phyloP scores from a whole-genome alignment of 139 green algal genomes.

The Chlorella sp. region DNA sequence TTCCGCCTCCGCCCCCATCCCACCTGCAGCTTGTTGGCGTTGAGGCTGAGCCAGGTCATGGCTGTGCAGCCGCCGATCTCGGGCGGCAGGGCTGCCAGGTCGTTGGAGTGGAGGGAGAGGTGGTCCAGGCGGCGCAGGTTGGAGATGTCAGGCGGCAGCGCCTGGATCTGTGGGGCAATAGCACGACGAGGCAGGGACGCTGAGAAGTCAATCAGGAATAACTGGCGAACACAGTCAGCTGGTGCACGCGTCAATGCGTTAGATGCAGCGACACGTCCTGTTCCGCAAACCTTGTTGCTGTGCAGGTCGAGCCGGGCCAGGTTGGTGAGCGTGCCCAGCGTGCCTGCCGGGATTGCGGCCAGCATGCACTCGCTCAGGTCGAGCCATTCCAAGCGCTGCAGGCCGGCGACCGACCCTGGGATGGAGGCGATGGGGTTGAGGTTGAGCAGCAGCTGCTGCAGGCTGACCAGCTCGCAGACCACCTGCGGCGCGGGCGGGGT shows the following conservation, averaged over 20 bases:
- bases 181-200: no score
- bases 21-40: constrained; percentile 36
- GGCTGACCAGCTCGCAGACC: constrained; percentile 5
- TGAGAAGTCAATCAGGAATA: no score
- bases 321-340: constrained; percentile 25
- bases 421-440: constrained; percentile 24
- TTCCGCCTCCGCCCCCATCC: no score
- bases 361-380: constrained; percentile 40
- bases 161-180: no score
- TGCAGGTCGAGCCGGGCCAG: constrained; percentile 37
- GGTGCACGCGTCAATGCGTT: no score
- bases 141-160: constrained; percentile 22
- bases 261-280: no score
- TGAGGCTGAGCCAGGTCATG: constrained; percentile 39
- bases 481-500: no score
- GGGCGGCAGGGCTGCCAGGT: constrained; percentile 17
- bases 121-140: constrained; percentile 19
- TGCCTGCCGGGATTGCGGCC: background rate
- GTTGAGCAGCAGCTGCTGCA: constrained; percentile 21
- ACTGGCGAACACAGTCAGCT: no score
- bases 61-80: constrained; percentile 30
- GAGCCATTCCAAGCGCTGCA: background rate
- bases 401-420: background rate
- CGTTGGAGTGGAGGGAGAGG: constrained; percentile 45
- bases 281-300: no score